A percentile compares a stretch with the other conserved stretches of the same genome.
Evolutionary conservation across 768 basidiomycete species (phyloP).

Genomic region (Gloeopeniophorella convolvens): DNA sequence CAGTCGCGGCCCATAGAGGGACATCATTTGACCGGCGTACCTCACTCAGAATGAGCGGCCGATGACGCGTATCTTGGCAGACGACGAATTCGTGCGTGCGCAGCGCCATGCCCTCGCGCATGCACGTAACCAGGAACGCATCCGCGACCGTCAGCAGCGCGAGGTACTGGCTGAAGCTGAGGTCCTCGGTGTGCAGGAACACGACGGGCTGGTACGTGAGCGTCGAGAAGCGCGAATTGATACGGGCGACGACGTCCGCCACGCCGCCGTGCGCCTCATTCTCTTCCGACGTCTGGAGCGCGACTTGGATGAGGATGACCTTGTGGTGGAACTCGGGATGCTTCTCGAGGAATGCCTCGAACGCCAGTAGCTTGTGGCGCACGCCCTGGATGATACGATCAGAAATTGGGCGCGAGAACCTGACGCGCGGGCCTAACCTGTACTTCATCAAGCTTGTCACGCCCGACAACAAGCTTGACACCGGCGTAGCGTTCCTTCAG

Average conservation of each 20-base stretch:
- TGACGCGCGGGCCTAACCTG: slow-evolving; percentile 36
- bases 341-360: slow-evolving; percentile 74
- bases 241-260: slow-evolving; percentile 66
- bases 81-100: slow-evolving; percentile 79
- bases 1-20: neutral
- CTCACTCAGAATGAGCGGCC: slow-evolving; percentile 77
- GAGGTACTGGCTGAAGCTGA: slow-evolving; percentile 82
- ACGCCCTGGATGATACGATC: slow-evolving; percentile 44
- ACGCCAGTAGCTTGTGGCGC: slow-evolving; percentile 75
- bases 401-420: slow-evolving; percentile 5
- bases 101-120: slow-evolving; percentile 86
- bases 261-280: slow-evolving; percentile 72
- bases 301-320: slow-evolving; percentile 83
- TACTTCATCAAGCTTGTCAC: slow-evolving; percentile 85
- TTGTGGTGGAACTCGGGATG: slow-evolving; percentile 77
- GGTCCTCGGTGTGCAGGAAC: slow-evolving; percentile 77
- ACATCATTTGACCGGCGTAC: slow-evolving; percentile 31
- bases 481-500: slow-evolving; percentile 79
- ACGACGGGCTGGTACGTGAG: slow-evolving; percentile 85
- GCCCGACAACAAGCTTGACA: slow-evolving; percentile 80
- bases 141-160: slow-evolving; percentile 78
- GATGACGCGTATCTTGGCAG: slow-evolving; percentile 63
- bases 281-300: slow-evolving; percentile 72
- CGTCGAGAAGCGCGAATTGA: slow-evolving; percentile 79
- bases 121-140: slow-evolving; percentile 76